phyloP scores from a whole-genome alignment of 2,329 filamentous ascomycete genomes.

The Colletotrichum navitas region DNA sequence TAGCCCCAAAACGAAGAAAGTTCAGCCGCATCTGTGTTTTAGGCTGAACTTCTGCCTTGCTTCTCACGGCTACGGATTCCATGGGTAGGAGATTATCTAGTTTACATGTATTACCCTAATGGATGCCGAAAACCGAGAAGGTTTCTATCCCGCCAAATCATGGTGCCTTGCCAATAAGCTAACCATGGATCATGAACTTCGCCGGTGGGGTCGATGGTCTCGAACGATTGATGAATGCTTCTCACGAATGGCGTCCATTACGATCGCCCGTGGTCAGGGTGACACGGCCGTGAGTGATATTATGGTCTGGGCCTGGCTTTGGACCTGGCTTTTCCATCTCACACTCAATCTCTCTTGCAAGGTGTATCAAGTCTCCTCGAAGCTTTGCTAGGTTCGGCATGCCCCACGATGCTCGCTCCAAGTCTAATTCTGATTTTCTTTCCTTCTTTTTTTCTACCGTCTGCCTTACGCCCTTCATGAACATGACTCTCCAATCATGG shows the following conservation, averaged over 20 bases:
- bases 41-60: neutral
- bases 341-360: neutral
- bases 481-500: neutral
- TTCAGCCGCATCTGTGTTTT: slow-evolving; percentile 36
- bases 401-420: neutral
- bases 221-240: neutral
- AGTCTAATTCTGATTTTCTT: neutral
- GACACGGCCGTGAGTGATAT: neutral
- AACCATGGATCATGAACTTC: neutral
- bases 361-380: neutral
- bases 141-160: neutral
- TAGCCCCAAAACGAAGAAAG: slow-evolving; percentile 35
- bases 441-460: too few relatives aligned
- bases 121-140: neutral
- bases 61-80: neutral
- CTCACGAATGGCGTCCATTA: neutral
- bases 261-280: neutral
- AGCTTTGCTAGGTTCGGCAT: neutral
- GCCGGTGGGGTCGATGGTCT: neutral
- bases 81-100: neutral
- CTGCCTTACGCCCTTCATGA: neutral
- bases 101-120: neutral
- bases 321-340: neutral
- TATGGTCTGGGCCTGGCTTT: neutral
- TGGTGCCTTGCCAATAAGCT: neutral